Base-by-base conservation (phyloP, 1,139 yeast genomes). In the Suzukiozyma palmioleophila region DNA sequence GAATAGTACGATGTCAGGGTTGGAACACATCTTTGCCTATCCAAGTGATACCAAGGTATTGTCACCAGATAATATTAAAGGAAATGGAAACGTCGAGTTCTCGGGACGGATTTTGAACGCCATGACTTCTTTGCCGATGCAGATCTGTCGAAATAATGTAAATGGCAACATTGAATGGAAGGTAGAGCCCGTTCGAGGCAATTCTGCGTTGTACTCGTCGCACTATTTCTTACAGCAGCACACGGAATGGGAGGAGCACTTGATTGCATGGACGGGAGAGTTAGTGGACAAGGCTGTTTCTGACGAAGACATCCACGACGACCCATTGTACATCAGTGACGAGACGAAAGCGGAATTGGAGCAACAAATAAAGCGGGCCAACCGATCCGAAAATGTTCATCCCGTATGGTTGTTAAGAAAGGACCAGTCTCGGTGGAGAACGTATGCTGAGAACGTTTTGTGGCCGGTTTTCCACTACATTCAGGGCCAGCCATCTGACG, bases 381-480 rank as follows among this genome's bases (percentile, higher is more conserved):
- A 73, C 45, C 60, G 66, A 11, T 62, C 77, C 16, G 69, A 73
- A 15, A 71, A 77, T 43, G 72, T 84, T 35, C 92, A 84, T 56
- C 96, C 97, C 0, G 85, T 90, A 36, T 89, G 96, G 96, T 68
- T 89, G 35, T 68, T 84, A 43, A 72, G 90, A 47, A 73, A 80
- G 48, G 84, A 84, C 57, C 83, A 77, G 52, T 78, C 74, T 53
- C 68, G 92, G 52, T 92, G 97, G 96, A 72, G 96, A 52, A 70
- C 72, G 44, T 90, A 88, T 57, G 96, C 97, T 0, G 98, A 92
- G 56, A 80, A 84, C 51, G 83, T 83, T 18, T 69, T 94, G 34
- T 94, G 98, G 97, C 96, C 97, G 1, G 84, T 88, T 3, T 81
- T 90, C 60, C 98, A 94, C 59, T 92, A 92, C 62, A 86, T 90